Base-by-base conservation (phyloP, 2,329 filamentous ascomycete species). In the Cercospora berteroae region DNA sequence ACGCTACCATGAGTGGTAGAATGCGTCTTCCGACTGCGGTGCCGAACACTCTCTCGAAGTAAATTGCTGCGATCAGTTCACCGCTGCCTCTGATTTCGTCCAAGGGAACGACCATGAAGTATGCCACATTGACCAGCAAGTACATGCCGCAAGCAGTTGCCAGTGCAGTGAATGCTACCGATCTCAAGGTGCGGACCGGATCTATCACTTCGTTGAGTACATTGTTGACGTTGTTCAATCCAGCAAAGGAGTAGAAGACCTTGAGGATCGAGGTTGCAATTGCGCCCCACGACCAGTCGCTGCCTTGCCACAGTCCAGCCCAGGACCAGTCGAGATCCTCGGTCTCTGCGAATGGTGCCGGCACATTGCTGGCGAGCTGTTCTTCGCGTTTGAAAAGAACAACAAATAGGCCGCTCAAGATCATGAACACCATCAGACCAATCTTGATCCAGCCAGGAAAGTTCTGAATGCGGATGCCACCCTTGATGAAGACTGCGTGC, bases 161-260 rank as follows among this genome's bases (percentile, higher is more conserved):
- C 7, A 92, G 79, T 1, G 89, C 89, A 0, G 86, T 86, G 6
- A 68, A 31, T 12, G 69, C 55, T 18, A 72, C 70, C 13, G 70
- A 72, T 62, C 85, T 88, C 16, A 92, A 77, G 0, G 89, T 92
- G 13, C 84, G 80, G 0, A 91, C 84, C 0, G 90, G 90, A 67
- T 91, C 83, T 67, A 87, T 87, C 20, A 92, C 89, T 75, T 92
- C 89, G 74, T 89, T 90, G 60, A 92, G 80, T 4, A 91, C 89
- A 71, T 91, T 89, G 77, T 89, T 90, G 69, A 88, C 83, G 67
- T 91, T 91, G 62, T 83, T 85, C 12, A 90, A 80, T 0, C 90
- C 89, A 0, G 88, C 83, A 65, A 90, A 92, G 0, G 88, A 89
- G 75, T 91, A 91, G 55, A 89, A 87, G 0, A 91, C 87, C 71